These are phyloP conservation scores for Pseudopyricularia javanii DNA, from an alignment of 2,329 filamentous ascomycete genomes.

Conservation along the genomic window DNA sequence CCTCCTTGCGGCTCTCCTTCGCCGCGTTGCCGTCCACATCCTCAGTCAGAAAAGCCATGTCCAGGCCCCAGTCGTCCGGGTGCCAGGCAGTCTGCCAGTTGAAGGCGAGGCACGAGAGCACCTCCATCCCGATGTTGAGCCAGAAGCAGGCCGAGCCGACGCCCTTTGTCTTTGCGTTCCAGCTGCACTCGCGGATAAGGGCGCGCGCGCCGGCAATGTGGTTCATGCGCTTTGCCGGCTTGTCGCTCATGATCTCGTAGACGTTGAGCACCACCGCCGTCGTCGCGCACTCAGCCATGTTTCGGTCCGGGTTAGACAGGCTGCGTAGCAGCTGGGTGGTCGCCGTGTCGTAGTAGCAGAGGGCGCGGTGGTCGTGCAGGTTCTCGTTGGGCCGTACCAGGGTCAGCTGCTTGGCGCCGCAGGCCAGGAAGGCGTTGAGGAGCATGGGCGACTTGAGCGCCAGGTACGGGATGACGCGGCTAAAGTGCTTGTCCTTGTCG, in stretches of 20 bases:
- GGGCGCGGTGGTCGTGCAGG: slow-evolving; percentile 64
- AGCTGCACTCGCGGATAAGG: slow-evolving; percentile 78
- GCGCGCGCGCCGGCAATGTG: slow-evolving; percentile 78
- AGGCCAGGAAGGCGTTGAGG: slow-evolving; percentile 77
- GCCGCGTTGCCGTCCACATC: slow-evolving; percentile 6
- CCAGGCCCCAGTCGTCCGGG: slow-evolving; percentile 78
- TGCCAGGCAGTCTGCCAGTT: slow-evolving; percentile 84
- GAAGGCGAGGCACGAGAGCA: slow-evolving; percentile 77
- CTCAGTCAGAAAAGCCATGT: slow-evolving; percentile 50
- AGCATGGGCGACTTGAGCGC: slow-evolving; percentile 77
- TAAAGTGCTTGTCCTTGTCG: slow-evolving; percentile 78
- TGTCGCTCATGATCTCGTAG: slow-evolving; percentile 85
- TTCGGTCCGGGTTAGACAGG: slow-evolving; percentile 72
- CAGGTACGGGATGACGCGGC: slow-evolving; percentile 69
- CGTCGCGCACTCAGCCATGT: slow-evolving; percentile 73
- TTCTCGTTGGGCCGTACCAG: slow-evolving; percentile 47
- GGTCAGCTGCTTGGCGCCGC: slow-evolving; percentile 71
- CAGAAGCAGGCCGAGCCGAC: slow-evolving; percentile 86
- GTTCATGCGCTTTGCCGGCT: slow-evolving; percentile 69
- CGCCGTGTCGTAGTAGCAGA: slow-evolving; percentile 76
- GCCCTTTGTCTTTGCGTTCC: slow-evolving; percentile 68
- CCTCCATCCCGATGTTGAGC: slow-evolving; percentile 82
- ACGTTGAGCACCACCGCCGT: slow-evolving; percentile 83
- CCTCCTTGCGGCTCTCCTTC: slow-evolving; percentile 1
- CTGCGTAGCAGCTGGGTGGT: slow-evolving; percentile 65